phyloP scores from a whole-genome alignment of 2,329 filamentous ascomycete genomes.

The Nemania diffusa region DNA sequence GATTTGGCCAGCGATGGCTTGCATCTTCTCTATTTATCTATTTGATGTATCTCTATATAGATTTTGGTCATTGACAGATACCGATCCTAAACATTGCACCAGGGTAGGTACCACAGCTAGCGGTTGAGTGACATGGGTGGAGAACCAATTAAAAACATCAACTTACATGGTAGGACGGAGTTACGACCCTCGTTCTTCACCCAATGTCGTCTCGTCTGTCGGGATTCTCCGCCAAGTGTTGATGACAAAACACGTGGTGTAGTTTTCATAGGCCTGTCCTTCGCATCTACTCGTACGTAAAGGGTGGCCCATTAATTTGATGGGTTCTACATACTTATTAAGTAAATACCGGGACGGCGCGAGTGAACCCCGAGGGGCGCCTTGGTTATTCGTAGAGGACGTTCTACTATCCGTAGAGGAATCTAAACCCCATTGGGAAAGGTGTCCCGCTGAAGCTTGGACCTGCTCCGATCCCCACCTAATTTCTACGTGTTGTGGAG shows the following conservation, averaged over 20 bases:
- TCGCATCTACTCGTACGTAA: background rate
- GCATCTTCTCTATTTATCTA: background rate
- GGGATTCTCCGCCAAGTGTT: background rate
- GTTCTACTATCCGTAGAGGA: too few species aligned
- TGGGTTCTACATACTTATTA: background rate
- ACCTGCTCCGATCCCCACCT: too few species aligned
- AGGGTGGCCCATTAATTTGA: background rate
- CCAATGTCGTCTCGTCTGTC: background rate
- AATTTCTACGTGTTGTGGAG: too few species aligned
- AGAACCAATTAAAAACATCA: background rate
- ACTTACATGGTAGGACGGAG: background rate
- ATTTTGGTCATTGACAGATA: background rate
- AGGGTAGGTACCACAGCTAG: background rate
- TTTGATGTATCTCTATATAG: background rate
- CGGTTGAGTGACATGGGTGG: background rate
- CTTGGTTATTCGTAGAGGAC: too few species aligned
- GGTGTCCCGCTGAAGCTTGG: too few species aligned
- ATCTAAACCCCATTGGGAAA: too few species aligned
- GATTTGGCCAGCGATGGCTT: background rate
- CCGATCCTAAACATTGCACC: background rate
- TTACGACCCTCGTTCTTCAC: background rate
- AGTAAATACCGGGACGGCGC: background rate
- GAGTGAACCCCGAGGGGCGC: too few species aligned
- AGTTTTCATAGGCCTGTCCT: background rate
- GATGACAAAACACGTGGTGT: background rate